Conservation (phyloP, 805 yeast genomes). For the Blastobotrys parvus region DNA sequence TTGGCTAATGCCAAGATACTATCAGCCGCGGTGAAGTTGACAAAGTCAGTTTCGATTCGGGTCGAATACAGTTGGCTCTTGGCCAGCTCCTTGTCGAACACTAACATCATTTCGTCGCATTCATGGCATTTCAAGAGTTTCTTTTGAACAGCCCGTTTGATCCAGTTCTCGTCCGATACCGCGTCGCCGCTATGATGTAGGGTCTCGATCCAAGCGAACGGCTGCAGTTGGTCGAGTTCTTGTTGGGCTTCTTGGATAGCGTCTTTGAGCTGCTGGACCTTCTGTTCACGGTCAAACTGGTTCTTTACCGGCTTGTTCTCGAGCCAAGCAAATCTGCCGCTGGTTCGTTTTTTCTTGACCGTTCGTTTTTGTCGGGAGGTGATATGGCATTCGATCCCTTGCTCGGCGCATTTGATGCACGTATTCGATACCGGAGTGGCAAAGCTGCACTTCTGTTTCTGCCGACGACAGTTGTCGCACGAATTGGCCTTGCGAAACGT, state of each 20-base stretch:
- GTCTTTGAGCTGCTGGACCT: neutral
- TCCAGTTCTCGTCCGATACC: too few species aligned
- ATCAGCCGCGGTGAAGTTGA: neutral
- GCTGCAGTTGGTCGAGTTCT: neutral
- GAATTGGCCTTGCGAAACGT: conserved; percentile 18
- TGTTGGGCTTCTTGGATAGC: neutral
- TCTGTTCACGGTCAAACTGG: neutral
- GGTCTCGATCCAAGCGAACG: neutral
- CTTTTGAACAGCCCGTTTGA: neutral
- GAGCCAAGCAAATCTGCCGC: conserved; percentile 1
- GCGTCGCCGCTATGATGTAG: too few species aligned
- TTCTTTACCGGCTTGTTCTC: neutral
- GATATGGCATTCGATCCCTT: conserved; percentile 9
- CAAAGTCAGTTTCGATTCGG: neutral
- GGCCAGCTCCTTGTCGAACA: neutral
- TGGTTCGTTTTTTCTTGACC: neutral
- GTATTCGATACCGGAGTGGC: conserved; percentile 7
- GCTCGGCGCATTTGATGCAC: conserved; percentile 17
- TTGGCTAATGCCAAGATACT: neutral
- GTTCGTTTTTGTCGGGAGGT: neutral
- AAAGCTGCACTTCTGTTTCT: conserved; percentile 17
- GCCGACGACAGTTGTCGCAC: conserved; percentile 16
- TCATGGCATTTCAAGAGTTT: neutral
- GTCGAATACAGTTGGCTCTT: neutral
- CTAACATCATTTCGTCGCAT: neutral